phyloP scores from a whole-genome alignment of 2,329 filamentous ascomycete species.

The Phaeoacremonium minimum region DNA sequence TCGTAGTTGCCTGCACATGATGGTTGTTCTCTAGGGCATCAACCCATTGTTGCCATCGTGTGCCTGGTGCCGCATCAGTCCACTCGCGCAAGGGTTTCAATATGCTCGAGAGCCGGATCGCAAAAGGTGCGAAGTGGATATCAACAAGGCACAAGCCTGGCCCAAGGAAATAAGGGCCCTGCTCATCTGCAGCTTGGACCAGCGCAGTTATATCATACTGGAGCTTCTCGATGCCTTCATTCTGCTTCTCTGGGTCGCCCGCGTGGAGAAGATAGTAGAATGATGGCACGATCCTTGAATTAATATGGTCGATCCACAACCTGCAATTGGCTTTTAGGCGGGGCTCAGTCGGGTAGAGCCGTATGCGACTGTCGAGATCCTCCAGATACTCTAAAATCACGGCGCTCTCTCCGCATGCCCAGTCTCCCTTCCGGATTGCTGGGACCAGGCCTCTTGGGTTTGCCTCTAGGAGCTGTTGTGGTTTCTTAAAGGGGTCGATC shows the following conservation, averaged over 20 bases:
- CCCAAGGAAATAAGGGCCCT: constrained; percentile 66
- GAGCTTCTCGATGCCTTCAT: constrained; percentile 55
- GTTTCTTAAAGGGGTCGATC: constrained; percentile 74
- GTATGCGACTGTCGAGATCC: constrained; percentile 57
- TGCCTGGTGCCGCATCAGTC: constrained; percentile 58
- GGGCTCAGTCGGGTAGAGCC: constrained; percentile 61
- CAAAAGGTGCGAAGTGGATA: constrained; percentile 71
- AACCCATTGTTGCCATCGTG: constrained; percentile 66
- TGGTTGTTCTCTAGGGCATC: constrained; percentile 62
- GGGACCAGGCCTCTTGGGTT: constrained; percentile 75
- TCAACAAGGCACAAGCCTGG: constrained; percentile 59
- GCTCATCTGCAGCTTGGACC: constrained; percentile 41
- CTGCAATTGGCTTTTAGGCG: constrained; percentile 69
- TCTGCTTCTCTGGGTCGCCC: constrained; percentile 54
- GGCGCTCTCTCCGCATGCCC: constrained; percentile 77
- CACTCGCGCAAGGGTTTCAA: constrained; percentile 62
- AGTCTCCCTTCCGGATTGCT: constrained; percentile 71
- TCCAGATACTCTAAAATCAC: constrained; percentile 87
- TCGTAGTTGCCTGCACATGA: constrained; percentile 63
- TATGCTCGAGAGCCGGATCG: constrained; percentile 63
- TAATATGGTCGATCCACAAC: constrained; percentile 79
- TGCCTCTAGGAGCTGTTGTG: constrained; percentile 60
- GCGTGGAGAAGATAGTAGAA: constrained; percentile 73
- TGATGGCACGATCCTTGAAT: constrained; percentile 67
- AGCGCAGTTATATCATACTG: constrained; percentile 56